Percentiles rank a stretch among this genome's conserved stretches.
Evolutionary conservation across 2,329 filamentous ascomycete genomes (phyloP).

Genomic region (Corinectria fuckeliana): DNA sequence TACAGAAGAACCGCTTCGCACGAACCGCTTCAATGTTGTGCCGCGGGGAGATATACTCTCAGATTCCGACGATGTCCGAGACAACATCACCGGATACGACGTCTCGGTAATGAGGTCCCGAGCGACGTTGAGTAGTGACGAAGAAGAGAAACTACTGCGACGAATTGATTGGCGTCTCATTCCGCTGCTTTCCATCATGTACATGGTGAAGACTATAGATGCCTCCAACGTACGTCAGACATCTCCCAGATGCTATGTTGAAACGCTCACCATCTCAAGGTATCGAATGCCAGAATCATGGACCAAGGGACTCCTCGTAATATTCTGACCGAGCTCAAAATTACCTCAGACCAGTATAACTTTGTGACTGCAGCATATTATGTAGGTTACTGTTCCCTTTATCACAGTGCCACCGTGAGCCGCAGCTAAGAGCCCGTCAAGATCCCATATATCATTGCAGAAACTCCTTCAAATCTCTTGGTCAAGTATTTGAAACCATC

Average conservation of each 20-base stretch:
- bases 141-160: constrained; percentile 35
- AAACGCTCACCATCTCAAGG: constrained; percentile 3
- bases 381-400: constrained; percentile 31
- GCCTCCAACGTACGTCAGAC: constrained; percentile 40
- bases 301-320: constrained; percentile 48
- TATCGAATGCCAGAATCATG: constrained; percentile 53
- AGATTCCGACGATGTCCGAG: background rate
- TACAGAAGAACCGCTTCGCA: background rate
- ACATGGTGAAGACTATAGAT: constrained; percentile 50
- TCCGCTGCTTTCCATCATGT: constrained; percentile 46
- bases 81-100: background rate
- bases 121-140: constrained; percentile 48
- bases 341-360: constrained; percentile 50
- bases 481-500: constrained; percentile 48
- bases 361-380: constrained; percentile 49
- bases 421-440: constrained; percentile 12
- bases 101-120: background rate
- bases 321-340: constrained; percentile 48
- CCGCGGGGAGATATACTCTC: background rate
- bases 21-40: background rate
- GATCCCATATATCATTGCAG: constrained; percentile 48
- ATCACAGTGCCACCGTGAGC: background rate
- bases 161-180: constrained; percentile 37
- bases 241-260: too few species aligned
- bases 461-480: constrained; percentile 49